phyloP scores from a whole-genome alignment of 2,329 filamentous ascomycete genomes.

The Elsinoe necatrix region DNA sequence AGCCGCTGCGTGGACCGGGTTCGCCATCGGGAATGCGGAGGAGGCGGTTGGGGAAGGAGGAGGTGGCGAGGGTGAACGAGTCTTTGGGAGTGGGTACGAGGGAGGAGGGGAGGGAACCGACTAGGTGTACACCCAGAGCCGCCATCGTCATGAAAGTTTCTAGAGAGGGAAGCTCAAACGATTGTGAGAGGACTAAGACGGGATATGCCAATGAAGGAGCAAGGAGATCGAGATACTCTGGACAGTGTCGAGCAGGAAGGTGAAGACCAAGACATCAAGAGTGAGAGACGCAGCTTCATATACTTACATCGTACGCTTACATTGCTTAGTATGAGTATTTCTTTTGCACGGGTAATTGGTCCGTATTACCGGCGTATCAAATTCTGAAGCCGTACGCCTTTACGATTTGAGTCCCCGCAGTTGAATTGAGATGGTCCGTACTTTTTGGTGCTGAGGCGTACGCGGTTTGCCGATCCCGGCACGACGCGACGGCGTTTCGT shows the following conservation, averaged over 20 bases:
- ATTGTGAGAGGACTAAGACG: too few relatives aligned
- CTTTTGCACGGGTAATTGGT: neutral
- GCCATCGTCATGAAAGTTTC: neutral
- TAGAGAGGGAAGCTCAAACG: too few relatives aligned
- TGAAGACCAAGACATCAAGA: too few relatives aligned
- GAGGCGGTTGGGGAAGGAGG: constrained; percentile 29
- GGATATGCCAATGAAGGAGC: too few relatives aligned
- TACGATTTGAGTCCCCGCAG: neutral
- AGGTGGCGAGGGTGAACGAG: constrained; percentile 28
- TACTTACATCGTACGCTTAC: too few relatives aligned
- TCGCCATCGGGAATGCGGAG: constrained; percentile 37
- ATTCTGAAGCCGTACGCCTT: constrained; percentile 1
- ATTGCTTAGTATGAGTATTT: too few relatives aligned
- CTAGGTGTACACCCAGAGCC: constrained; percentile 26
- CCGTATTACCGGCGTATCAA: neutral
- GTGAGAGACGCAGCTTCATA: too few relatives aligned
- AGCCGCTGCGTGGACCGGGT: constrained; percentile 29
- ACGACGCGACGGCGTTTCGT: neutral
- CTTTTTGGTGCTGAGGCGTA: neutral
- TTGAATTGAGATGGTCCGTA: neutral
- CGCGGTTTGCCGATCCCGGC: neutral
- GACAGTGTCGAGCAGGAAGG: too few relatives aligned
- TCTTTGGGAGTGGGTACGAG: constrained; percentile 23
- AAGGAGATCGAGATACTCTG: too few relatives aligned
- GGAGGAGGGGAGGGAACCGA: constrained; percentile 33